A percentile compares a stretch with the other conserved stretches of the same genome.
phyloP scores from a whole-genome alignment of 164 flowering plant species.

The Vitis rotundifolia region DNA sequence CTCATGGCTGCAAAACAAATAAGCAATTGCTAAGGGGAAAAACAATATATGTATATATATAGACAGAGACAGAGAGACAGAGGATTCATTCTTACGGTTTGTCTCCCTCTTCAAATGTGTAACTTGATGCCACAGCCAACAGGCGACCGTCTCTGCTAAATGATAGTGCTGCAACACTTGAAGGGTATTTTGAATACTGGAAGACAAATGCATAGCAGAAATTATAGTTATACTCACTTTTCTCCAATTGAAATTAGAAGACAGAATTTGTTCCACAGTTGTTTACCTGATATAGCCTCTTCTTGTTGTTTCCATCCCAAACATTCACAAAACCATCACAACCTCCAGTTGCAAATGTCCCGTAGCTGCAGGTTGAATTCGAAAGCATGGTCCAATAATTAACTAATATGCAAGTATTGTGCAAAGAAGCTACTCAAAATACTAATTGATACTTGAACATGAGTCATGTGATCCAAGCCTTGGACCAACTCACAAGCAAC shows the following conservation, averaged over 20 bases:
- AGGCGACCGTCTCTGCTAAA: constrained; percentile 92
- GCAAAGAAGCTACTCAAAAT: not conserved
- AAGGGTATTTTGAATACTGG: constrained; percentile 83
- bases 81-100: constrained; percentile 53
- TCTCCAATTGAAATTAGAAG: not conserved
- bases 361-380: constrained; percentile 55
- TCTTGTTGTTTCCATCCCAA: constrained; percentile 96
- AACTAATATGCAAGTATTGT: not conserved
- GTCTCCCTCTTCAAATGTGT: constrained; percentile 90
- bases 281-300: constrained; percentile 87
- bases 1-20: constrained; percentile 73
- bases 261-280: not conserved
- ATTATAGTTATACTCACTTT: not conserved
- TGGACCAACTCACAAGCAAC: too few relatives aligned
- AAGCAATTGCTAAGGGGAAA: not conserved
- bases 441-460: too few relatives aligned
- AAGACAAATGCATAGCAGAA: constrained; percentile 2
- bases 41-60: not conserved
- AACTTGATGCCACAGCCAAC: constrained; percentile 93
- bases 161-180: constrained; percentile 88
- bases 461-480: too few relatives aligned
- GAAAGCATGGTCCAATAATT: not conserved
- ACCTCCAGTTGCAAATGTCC: constrained; percentile 96
- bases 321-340: constrained; percentile 94
- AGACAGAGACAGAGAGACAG: constrained; percentile 12